Percentiles rank a stretch among this genome's conserved stretches.
These are phyloP conservation scores for Amanita exitialis DNA, from an alignment of 768 basidiomycete species.

Conservation along the genomic window DNA sequence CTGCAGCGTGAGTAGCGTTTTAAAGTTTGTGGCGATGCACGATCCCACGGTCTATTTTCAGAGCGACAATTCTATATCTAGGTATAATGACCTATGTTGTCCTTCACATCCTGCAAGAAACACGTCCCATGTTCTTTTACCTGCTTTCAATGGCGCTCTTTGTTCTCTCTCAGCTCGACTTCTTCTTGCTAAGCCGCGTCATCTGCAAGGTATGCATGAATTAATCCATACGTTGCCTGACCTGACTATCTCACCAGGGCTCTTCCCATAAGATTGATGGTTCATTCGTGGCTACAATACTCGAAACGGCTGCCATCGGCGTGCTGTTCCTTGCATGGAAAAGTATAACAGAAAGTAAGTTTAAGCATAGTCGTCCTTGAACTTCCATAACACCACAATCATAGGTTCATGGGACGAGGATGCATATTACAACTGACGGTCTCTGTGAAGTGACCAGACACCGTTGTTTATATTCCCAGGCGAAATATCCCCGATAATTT, in stretches of 20 bases:
- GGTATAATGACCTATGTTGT: constrained; percentile 76
- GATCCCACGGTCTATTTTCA: neutral
- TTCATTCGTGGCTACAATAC: constrained; percentile 74
- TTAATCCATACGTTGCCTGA: no score
- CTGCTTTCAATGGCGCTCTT: constrained; percentile 67
- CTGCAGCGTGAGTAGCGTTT: constrained; percentile 47
- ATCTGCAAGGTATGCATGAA: constrained; percentile 47
- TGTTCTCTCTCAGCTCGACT: constrained; percentile 70
- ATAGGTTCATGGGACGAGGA: constrained; percentile 4
- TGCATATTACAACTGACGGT: neutral
- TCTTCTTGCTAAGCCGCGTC: constrained; percentile 69
- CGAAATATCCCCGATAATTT: no score
- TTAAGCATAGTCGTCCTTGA: neutral
- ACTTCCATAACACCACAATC: neutral
- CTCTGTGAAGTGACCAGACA: neutral
- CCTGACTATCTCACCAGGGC: constrained; percentile 25
- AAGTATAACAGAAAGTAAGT: constrained; percentile 80
- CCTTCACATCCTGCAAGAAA: constrained; percentile 64
- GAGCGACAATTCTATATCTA: constrained; percentile 43
- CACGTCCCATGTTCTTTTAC: constrained; percentile 74
- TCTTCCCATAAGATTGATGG: constrained; percentile 70
- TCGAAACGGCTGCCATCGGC: constrained; percentile 69
- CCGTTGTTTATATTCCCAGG: neutral
- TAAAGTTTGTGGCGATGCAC: neutral
- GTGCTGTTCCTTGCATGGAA: constrained; percentile 74